Evolutionary conservation across 345 rosid species (phyloP), one percentile per base, ranked within the genome.

Genomic region (Turritis glabra): DNA sequence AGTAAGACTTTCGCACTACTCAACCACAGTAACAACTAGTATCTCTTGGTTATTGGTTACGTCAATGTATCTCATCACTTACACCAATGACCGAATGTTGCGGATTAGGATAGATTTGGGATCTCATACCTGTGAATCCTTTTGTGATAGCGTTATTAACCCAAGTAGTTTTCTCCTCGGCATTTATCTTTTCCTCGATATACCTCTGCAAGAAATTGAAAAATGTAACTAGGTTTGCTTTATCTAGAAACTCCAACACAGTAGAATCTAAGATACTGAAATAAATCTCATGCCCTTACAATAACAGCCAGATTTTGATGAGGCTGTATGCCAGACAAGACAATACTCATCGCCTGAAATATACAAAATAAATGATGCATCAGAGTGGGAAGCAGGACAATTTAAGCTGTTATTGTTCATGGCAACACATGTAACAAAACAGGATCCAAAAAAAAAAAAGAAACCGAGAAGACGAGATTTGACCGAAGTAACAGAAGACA

Each of bases 251-350:
- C 3, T 22, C 14, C 17, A 18, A 57, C 2, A 57, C 2, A 8
- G 46, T 50, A 3, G 29, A 43, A 32, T 26, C 13, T 41, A 30
- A 52, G 41, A 61, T 0, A 61, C 6, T 33, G 1, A 27, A 2
- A 11, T 55, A 3, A 55, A 56, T 47, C 57, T 62, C 61, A 67
- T 60, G 25, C 77, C 15, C 87, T 75, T 23, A 90, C 98, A 72
- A 86, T 70, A 48, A 85, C 86, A 69, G 73, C 80, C 29, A 85
- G 11, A 82, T 93, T 91, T 72, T 89, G 90, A 68, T 82, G 87
- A 68, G 98, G 92, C 60, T 93, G 97, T 69, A 93, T 93, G 75
- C 88, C 87, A 6, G 93, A 88, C 62, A 82, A 86, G 61, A 93
- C 97, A 71, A 87, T 81, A 68, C 75, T 93, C 64, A 88, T 87